Percentiles rank a stretch among this genome's conserved stretches.
These are phyloP conservation scores for Seminavis robusta DNA, from an alignment of 108 stramenopile species.

Conservation along the genomic window DNA sequence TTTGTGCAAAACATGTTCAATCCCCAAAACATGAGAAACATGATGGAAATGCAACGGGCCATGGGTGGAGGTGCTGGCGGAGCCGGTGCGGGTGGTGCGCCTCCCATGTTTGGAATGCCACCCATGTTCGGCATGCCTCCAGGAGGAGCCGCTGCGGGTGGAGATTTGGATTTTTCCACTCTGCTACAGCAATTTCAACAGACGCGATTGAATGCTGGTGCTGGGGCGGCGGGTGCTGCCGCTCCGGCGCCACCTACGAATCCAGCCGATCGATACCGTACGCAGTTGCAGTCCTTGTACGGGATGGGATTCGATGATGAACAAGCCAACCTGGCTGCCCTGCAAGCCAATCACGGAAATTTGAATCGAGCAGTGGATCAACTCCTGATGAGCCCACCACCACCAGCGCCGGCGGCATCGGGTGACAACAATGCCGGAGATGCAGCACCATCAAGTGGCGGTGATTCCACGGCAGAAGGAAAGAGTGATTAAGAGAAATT, in stretches of 20 bases:
- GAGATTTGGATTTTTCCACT: constrained; percentile 63
- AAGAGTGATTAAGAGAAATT: no score
- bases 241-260: constrained; percentile 11
- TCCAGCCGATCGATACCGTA: constrained; percentile 65
- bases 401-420: constrained; percentile 2
- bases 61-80: constrained; percentile 31
- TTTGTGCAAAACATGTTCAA: constrained; percentile 75
- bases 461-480: no score
- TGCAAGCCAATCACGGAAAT: constrained; percentile 76
- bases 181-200: constrained; percentile 19
- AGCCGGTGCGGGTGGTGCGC: constrained; percentile 16
- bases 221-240: constrained; percentile 20
- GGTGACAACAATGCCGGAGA: no score
- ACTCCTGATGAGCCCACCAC: constrained; percentile 43
- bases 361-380: constrained; percentile 82
- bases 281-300: constrained; percentile 63
- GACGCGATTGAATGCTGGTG: constrained; percentile 10
- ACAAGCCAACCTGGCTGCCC: constrained; percentile 60
- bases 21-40: constrained; percentile 58
- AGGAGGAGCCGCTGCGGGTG: constrained; percentile 16
- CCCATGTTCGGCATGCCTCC: constrained; percentile 5
- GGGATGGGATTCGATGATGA: constrained; percentile 92
- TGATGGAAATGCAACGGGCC: constrained; percentile 71
- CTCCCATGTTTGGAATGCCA: constrained; percentile 23
- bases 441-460: no score